Evolutionary conservation across 306 rosid genomes (phyloP), one percentile per base, ranked within the genome.

Genomic region (Malus sieversii): DNA sequence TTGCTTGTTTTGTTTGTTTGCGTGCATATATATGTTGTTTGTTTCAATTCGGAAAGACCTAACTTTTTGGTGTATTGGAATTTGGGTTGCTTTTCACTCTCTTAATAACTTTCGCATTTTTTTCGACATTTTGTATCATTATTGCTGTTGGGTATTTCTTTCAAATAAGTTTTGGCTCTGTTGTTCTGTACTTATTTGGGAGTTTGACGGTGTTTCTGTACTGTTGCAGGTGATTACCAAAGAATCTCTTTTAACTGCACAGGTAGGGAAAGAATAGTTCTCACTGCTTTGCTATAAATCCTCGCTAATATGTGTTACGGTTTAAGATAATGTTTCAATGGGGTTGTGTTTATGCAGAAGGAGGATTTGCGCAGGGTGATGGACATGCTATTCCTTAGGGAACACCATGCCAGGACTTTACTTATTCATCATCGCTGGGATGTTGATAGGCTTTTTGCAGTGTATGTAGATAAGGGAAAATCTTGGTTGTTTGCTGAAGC

Each of bases 361-460:
- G 97, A 88, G 84, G 99, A 95, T 78, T 87, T 95, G 85, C 92
- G 90, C 29, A 82, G 86, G 84, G 96, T 95, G 35, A 89, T 88
- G 97, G 96, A 92, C 15, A 66, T 89, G 88, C 83, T 95, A 10
- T 92, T 90, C 4, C 70, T 95, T 76, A 85, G 82, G 77, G 90
- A 89, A 82, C 89, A 89, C 62, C 97, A 95, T 79, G 97, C 99
- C 30, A 92, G 97, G 32, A 90, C 96, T 4, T 71, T 95, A 74
- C 99, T 95, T 48, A 95, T 95, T 82, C 87, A 77, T 73, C 83
- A 92, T 64, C 91, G 97, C 42, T 95, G 97, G 99, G 97, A 95
- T 85, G 92, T 88, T 35, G 97, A 92, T 79, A 83, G 80, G 55
- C 78, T 95, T 82, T 84, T 85, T 79, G 87, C 84, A 0, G 92